Evolutionary conservation across 2,329 filamentous ascomycete genomes (phyloP).

Genomic region (Endothia cerciana): DNA sequence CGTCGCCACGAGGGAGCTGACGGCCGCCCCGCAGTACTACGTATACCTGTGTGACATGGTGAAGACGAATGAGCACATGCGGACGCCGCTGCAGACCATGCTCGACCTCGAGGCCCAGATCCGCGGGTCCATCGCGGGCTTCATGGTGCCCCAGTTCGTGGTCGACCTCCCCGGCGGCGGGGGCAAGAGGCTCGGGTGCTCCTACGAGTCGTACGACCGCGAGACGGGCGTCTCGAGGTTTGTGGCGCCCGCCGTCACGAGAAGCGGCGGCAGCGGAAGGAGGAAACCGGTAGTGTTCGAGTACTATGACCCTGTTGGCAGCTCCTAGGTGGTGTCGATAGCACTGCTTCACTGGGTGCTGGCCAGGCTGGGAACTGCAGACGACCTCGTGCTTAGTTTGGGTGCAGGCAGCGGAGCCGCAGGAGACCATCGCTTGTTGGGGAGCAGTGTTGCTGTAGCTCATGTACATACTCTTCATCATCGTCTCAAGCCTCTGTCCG

Average conservation of each 20-base stretch:
- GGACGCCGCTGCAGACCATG: conserved; percentile 63
- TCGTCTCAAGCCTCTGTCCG: no score
- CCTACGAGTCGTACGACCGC: conserved; percentile 57
- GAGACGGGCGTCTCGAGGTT: conserved; percentile 58
- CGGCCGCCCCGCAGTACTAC: conserved; percentile 54
- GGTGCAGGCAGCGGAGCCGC: no score
- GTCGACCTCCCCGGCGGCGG: conserved; percentile 67
- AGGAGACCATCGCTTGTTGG: no score
- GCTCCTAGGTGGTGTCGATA: background rate
- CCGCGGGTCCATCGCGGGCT: conserved; percentile 64
- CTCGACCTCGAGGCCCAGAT: conserved; percentile 61
- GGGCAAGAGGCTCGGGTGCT: conserved; percentile 63
- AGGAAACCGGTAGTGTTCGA: conserved; percentile 52
- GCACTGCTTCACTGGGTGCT: background rate
- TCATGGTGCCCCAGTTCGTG: conserved; percentile 65
- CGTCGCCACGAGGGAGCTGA: background rate
- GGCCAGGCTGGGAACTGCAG: background rate
- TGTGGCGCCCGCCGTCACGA: conserved; percentile 55
- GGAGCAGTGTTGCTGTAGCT: no score
- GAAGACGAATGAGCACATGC: conserved; percentile 61
- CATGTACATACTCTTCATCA: no score
- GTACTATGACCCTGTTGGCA: conserved; percentile 58
- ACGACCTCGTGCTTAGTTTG: background rate
- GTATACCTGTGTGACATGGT: conserved; percentile 70
- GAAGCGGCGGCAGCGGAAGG: conserved; percentile 49